Evolutionary conservation across 1,284 basidiomycete genomes (phyloP).

Genomic region (Pascua guehoae): DNA sequence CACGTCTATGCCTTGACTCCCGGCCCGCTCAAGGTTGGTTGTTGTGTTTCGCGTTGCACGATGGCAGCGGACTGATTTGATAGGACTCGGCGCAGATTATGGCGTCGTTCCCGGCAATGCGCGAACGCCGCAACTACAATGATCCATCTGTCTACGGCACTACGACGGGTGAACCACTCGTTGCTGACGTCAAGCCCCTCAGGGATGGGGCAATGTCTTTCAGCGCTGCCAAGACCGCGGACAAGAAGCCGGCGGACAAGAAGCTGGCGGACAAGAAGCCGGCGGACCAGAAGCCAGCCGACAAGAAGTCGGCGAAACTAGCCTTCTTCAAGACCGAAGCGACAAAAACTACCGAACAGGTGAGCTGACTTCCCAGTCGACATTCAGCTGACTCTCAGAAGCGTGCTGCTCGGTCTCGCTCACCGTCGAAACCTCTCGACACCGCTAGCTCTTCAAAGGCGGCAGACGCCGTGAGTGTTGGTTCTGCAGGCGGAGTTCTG

Average conservation of each 20-base stretch:
- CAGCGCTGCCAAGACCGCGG: constrained; percentile 5
- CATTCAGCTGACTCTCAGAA: too few relatives aligned
- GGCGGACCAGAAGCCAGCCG: not conserved
- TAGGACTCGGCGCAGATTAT: constrained; percentile 41
- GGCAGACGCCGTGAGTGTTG: not conserved
- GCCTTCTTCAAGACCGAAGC: not conserved
- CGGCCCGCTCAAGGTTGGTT: constrained; percentile 18
- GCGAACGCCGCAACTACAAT: constrained; percentile 21
- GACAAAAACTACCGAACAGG: too few relatives aligned
- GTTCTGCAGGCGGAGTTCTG: not conserved
- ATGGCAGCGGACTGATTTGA: not conserved
- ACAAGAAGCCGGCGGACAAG: not conserved
- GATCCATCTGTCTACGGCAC: constrained; percentile 34
- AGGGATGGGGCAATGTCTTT: constrained; percentile 30
- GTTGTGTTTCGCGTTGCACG: too few relatives aligned
- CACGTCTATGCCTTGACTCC: constrained; percentile 41
- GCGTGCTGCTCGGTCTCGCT: too few relatives aligned
- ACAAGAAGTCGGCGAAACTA: not conserved
- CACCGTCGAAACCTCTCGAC: too few relatives aligned
- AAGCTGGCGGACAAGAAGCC: constrained; percentile 7
- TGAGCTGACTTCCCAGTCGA: too few relatives aligned
- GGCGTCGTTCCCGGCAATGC: constrained; percentile 22
- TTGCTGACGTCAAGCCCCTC: constrained; percentile 15
- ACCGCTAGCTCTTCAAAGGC: constrained; percentile 8
- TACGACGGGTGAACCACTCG: constrained; percentile 32